Base-by-base conservation (phyloP, 2,329 filamentous ascomycete genomes). In the Diaporthe aspalathi region DNA sequence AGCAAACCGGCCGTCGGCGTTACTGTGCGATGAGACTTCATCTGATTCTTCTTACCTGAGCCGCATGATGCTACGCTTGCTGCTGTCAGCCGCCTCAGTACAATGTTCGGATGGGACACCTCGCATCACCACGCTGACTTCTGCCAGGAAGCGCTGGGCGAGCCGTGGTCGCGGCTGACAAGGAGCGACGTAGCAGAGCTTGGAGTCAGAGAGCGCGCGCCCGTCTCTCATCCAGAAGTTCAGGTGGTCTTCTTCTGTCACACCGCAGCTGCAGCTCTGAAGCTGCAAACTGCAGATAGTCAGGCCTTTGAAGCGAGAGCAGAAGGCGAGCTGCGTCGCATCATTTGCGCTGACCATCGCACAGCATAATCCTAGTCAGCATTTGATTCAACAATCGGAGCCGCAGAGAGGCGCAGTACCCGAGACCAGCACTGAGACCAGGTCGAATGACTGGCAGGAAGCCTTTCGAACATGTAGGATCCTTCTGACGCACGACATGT, bases 401-500 rank as follows among this genome's bases (percentile, higher is more conserved):
- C 53, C 32, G 62, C 57, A 57, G 32, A 50, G 53, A 38, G n/a
- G 63, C 40, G 67, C 62, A 56, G 62, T 50, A 63, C 27, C 53
- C 62, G 71, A 72, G 45, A 72, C 68, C 38, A 45, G 27, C 45
- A 29, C n/a, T 29, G 38, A 72, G 67, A 57, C 67, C 47, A 45
- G 50, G 49, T 27, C 67, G 57, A 70, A 50, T 56, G 60, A 72
- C 60, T 70, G 67, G 50, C 50, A 52, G 60, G 40, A 53, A 47
- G 52, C 14, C 43, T 53, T 50, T 69, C 35, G 52, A 70, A 56
- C 35, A 54, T 70, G 70, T 49, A 47, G 57, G 43, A 65, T 69
- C 56, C 57, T 70, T 72, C 71, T 70, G 67, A 47, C 62, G 47
- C 71, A 72, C 71, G 27, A 57, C 71, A 63, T 70, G 60, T 24